These are phyloP conservation scores for Geotrichum bryndzae DNA, from an alignment of 1,139 yeast genomes.

Conservation along the genomic window DNA sequence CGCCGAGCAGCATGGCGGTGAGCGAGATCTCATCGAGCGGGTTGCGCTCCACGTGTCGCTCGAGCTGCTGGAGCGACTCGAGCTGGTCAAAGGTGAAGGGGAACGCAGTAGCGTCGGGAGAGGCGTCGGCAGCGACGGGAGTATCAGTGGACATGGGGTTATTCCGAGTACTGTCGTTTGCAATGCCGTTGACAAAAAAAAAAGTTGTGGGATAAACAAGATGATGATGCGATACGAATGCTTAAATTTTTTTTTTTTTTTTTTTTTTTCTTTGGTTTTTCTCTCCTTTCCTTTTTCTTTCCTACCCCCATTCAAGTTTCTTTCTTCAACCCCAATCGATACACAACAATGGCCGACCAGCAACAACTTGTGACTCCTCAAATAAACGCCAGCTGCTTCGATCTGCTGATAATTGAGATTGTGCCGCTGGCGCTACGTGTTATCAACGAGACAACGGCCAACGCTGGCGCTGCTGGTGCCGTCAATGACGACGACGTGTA, in stretches of 20 bases:
- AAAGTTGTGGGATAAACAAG: no score
- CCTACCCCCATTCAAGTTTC: background rate
- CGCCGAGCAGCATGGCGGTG: conserved; percentile 18
- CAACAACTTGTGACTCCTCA: conserved; percentile 5
- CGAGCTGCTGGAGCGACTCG: background rate
- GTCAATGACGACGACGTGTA: conserved; percentile 49
- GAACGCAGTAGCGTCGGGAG: background rate
- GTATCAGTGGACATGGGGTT: background rate
- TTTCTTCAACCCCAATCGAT: background rate
- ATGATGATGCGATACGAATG: background rate
- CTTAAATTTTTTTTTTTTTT: background rate
- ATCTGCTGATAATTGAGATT: conserved; percentile 63
- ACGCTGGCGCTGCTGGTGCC: conserved; percentile 30
- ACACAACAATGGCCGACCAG: background rate
- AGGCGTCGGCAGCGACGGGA: background rate
- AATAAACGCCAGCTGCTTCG: conserved; percentile 49
- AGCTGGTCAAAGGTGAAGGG: background rate
- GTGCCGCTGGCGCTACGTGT: conserved; percentile 66
- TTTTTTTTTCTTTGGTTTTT: background rate
- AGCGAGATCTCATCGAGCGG: conserved; percentile 18
- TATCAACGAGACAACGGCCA: conserved; percentile 33
- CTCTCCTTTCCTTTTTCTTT: background rate
- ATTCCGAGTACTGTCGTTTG: background rate
- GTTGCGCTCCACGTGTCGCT: conserved; percentile 3
- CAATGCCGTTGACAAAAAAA: background rate